Conservation (phyloP, 148 eudicot genomes). For the Vaccinium myrtillus region DNA sequence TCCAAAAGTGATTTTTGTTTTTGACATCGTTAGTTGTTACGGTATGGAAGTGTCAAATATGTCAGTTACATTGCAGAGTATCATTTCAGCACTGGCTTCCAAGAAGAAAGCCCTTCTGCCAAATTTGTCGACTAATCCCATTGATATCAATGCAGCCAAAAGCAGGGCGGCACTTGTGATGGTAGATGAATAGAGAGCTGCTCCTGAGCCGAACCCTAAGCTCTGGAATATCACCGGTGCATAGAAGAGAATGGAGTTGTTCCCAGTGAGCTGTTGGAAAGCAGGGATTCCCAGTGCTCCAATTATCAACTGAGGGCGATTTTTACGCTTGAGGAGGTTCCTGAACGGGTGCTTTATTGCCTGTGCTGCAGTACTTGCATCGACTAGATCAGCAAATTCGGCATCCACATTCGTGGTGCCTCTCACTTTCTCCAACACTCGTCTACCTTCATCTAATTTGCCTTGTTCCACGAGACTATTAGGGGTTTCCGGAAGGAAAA, state of each 20-base stretch:
- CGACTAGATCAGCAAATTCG: slow-evolving; percentile 73
- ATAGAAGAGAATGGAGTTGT: slow-evolving; percentile 83
- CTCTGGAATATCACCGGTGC: slow-evolving; percentile 94
- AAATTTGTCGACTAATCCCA: slow-evolving; percentile 67
- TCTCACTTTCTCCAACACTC: slow-evolving; percentile 58
- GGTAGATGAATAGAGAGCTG: slow-evolving; percentile 67
- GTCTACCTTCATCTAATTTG: slow-evolving; percentile 49
- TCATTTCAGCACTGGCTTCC: slow-evolving; percentile 78
- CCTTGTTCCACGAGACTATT: slow-evolving; percentile 76
- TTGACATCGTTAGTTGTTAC: not conserved
- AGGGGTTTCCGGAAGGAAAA: slow-evolving; percentile 71
- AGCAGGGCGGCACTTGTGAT: slow-evolving; percentile 70
- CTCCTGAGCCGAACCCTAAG: slow-evolving; percentile 65
- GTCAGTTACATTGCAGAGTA: slow-evolving; percentile 59
- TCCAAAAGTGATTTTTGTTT: not conserved
- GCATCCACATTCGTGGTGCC: slow-evolving; percentile 85
- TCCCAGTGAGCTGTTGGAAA: slow-evolving; percentile 92
- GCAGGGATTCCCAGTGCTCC: slow-evolving; percentile 83
- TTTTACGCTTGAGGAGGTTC: slow-evolving; percentile 64
- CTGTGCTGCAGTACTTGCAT: slow-evolving; percentile 75
- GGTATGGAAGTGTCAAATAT: not conserved
- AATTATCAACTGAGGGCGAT: slow-evolving; percentile 81
- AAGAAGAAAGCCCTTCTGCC: slow-evolving; percentile 77
- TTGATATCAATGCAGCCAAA: slow-evolving; percentile 71
- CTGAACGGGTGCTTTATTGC: slow-evolving; percentile 79